A percentile compares a stretch with the other conserved stretches of the same genome.
phyloP scores from a whole-genome alignment of 768 basidiomycete genomes.

The Megacollybia marginata region DNA sequence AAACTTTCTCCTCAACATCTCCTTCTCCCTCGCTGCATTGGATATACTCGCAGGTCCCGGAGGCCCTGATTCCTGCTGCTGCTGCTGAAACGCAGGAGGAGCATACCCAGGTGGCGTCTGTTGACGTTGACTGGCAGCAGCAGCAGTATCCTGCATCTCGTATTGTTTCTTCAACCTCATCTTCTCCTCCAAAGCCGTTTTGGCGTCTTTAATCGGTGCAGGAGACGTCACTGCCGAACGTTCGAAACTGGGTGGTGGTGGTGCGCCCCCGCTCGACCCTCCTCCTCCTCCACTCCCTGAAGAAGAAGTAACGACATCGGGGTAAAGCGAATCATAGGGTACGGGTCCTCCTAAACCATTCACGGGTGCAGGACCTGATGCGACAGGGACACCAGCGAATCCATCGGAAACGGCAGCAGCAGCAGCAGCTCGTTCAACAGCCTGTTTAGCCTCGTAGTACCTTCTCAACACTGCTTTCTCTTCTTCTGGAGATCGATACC shows the following conservation, averaged over 20 bases:
- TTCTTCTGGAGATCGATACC: constrained; percentile 56
- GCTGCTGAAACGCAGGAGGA: constrained; percentile 20
- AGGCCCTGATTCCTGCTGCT: constrained; percentile 9
- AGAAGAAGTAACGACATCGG: constrained; percentile 18
- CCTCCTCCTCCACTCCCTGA: too few species aligned
- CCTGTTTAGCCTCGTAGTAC: constrained; percentile 66
- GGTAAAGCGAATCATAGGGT: constrained; percentile 58
- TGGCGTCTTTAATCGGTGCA: not conserved
- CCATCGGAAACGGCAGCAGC: constrained; percentile 13
- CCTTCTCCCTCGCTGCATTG: constrained; percentile 42
- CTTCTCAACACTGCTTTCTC: constrained; percentile 66
- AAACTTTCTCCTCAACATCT: constrained; percentile 44
- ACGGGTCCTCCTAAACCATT: constrained; percentile 11
- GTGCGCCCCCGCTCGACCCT: constrained; percentile 7
- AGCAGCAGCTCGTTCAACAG: constrained; percentile 51
- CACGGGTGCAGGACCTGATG: constrained; percentile 28
- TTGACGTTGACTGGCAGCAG: constrained; percentile 24
- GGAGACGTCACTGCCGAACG: constrained; percentile 11
- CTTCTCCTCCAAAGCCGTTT: constrained; percentile 43
- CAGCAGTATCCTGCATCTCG: constrained; percentile 61
- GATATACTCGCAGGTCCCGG: constrained; percentile 13
- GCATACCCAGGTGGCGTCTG: constrained; percentile 6
- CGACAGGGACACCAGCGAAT: constrained; percentile 11
- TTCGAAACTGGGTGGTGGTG: constrained; percentile 21
- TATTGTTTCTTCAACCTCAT: constrained; percentile 57